A percentile compares a stretch with the other conserved stretches of the same genome.
Conservation (phyloP, 2,329 filamentous ascomycete species). For the Pseudogymnoascus sp. region DNA sequence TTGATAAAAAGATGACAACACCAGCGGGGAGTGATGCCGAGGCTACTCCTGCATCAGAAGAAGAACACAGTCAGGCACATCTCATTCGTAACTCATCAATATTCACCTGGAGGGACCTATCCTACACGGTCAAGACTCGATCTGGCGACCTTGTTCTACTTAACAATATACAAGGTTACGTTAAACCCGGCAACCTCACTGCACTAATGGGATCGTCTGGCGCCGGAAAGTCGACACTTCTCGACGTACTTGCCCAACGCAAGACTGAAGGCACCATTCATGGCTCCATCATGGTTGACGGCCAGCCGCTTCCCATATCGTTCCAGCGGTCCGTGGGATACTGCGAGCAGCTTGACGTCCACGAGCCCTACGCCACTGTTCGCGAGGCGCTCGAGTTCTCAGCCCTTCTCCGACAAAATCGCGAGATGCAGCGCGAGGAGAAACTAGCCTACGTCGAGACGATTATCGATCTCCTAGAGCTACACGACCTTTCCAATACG, state of each 20-base stretch:
- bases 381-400: conserved; percentile 83
- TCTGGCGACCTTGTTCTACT: conserved; percentile 58
- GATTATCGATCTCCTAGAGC: conserved; percentile 55
- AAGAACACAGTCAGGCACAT: conserved; percentile 26
- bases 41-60: conserved; percentile 12
- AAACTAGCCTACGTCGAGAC: conserved; percentile 84
- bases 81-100: conserved; percentile 56
- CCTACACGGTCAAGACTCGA: conserved; percentile 57
- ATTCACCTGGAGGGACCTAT: conserved; percentile 66
- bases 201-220: conserved; percentile 57
- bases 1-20: conserved; percentile 13
- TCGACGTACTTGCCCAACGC: conserved; percentile 76
- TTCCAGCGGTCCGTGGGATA: conserved; percentile 74
- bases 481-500: conserved; percentile 58
- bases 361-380: conserved; percentile 74
- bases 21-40: conserved; percentile 15
- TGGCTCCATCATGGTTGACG: conserved; percentile 67
- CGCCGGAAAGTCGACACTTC: conserved; percentile 79
- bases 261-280: conserved; percentile 82
- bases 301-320: conserved; percentile 61
- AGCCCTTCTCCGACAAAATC: conserved; percentile 78
- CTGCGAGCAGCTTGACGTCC: conserved; percentile 86
- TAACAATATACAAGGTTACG: conserved; percentile 73
- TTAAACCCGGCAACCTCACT: conserved; percentile 61
- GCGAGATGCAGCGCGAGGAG: conserved; percentile 58